These are phyloP conservation scores for Neopestalotiopsis sp. DNA, from an alignment of 2,329 filamentous ascomycete genomes.

Conservation along the genomic window DNA sequence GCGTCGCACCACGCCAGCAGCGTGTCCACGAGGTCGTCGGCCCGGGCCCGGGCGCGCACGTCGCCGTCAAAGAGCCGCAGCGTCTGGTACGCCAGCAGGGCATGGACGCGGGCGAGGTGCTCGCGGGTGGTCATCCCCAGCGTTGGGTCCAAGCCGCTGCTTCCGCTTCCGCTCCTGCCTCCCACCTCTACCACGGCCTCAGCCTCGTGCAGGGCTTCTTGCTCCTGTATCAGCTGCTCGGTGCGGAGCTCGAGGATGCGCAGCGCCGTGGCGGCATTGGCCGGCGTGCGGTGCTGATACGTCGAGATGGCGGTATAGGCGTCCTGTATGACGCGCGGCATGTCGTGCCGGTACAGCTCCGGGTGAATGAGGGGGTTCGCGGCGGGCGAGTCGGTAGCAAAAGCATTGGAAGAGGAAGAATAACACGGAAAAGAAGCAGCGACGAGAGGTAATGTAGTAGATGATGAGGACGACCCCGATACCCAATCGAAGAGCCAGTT, in stretches of 20 bases:
- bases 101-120: slow-evolving; percentile 30
- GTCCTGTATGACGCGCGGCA: slow-evolving; percentile 33
- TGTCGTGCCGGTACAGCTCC: slow-evolving; percentile 26
- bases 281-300: slow-evolving; percentile 26
- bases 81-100: slow-evolving; percentile 36
- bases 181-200: too few species aligned
- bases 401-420: background rate
- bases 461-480: slow-evolving; percentile 17
- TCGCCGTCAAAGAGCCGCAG: slow-evolving; percentile 41
- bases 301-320: slow-evolving; percentile 29
- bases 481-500: slow-evolving; percentile 31
- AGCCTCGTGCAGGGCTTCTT: slow-evolving; percentile 24
- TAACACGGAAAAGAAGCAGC: too few species aligned
- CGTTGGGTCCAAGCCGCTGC: background rate
- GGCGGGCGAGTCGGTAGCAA: background rate
- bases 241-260: slow-evolving; percentile 32
- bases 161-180: too few species aligned
- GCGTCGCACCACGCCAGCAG: slow-evolving; percentile 30
- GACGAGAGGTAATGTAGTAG: background rate
- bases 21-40: slow-evolving; percentile 35
- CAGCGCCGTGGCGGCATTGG: slow-evolving; percentile 21
- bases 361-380: slow-evolving; percentile 30
- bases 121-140: slow-evolving; percentile 21
- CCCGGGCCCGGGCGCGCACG: slow-evolving; percentile 36
- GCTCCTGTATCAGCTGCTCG: slow-evolving; percentile 29